Evolutionary conservation across 208 protist genomes (phyloP), one percentile per base, ranked within the genome.

Genomic region (Trypanosoma theileri): DNA sequence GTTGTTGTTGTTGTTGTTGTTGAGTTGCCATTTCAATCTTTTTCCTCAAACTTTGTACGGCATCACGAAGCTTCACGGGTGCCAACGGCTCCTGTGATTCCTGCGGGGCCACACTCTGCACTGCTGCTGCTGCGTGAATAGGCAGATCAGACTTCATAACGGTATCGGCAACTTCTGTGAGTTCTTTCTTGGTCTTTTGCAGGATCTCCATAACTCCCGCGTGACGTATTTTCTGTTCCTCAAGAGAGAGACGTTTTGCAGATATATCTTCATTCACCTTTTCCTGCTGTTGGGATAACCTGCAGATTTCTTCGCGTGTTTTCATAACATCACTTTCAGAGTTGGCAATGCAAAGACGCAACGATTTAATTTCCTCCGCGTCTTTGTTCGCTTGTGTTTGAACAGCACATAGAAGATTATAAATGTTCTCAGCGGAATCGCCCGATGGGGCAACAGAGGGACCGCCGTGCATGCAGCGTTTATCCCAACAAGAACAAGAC

Each of bases 341-440:
- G 58, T 26, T 45, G n/a, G 71, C 42, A 59, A 72, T 64, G 19
- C 28, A 55, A 12, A 66, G 46, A 2, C 66, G 58, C 0, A 71
- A 54, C 10, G 66, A 8, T 51, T 59, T 73, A 1, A 78, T 68
- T 41, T 78, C 61, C 42, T 71, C 73, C 42, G 66, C 73, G 22
- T 71, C 66, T 40, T 54, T 14, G 22, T 56, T 65, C 17, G 73
- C 73, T 45, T 72, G 51, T 21, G 59, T 31, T 46, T 78, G 73
- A n/a, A 66, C 73, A 17, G 59, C 62, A 28, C 61, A 73, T 4
- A 78, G 57, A 17, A 78, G 48, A 31, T 68, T 68, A 44, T 78
- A 78, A 44, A 78, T 68, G 40, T 44, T 59, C 40, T 78, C 73
- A 21, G 64, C 63, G 19, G 71, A 76, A 57, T 69, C 64, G 22